phyloP scores from a whole-genome alignment of 768 basidiomycete species.

The Mycena filopes region DNA sequence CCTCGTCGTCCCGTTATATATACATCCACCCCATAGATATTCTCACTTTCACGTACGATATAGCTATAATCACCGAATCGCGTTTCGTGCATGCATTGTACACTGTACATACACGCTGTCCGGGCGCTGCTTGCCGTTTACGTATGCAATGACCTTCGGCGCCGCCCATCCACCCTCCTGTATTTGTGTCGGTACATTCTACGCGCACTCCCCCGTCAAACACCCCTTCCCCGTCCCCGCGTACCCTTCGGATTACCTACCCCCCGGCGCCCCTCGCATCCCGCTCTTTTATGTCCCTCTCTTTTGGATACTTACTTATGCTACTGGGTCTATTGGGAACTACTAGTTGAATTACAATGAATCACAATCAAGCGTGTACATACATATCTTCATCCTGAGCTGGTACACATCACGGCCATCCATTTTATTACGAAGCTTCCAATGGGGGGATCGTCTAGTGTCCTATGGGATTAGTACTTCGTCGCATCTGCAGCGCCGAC shows the following conservation, averaged over 20 bases:
- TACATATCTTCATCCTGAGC: neutral
- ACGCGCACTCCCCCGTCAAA: neutral
- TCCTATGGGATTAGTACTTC: neutral
- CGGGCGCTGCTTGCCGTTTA: constrained; percentile 5
- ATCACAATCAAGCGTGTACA: neutral
- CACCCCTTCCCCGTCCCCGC: neutral
- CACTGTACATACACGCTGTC: no score
- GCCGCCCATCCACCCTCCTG: neutral
- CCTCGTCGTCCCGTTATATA: constrained; percentile 11
- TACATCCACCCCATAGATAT: constrained; percentile 20
- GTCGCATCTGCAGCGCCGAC: neutral
- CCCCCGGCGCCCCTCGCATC: neutral
- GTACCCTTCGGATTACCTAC: neutral
- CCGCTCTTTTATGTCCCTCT: constrained; percentile 4
- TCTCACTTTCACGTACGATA: constrained; percentile 21
- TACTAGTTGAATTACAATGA: neutral
- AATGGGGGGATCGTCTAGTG: no score
- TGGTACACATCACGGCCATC: no score
- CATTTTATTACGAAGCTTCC: no score
- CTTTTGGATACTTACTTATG: constrained; percentile 1
- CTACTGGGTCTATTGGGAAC: neutral
- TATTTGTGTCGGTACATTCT: neutral
- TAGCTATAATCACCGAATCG: constrained; percentile 25
- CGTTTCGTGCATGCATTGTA: constrained; percentile 1
- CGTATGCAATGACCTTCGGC: constrained; percentile 21